Conservation (phyloP, 805 yeast species). For the Allodekkera sacchari region DNA sequence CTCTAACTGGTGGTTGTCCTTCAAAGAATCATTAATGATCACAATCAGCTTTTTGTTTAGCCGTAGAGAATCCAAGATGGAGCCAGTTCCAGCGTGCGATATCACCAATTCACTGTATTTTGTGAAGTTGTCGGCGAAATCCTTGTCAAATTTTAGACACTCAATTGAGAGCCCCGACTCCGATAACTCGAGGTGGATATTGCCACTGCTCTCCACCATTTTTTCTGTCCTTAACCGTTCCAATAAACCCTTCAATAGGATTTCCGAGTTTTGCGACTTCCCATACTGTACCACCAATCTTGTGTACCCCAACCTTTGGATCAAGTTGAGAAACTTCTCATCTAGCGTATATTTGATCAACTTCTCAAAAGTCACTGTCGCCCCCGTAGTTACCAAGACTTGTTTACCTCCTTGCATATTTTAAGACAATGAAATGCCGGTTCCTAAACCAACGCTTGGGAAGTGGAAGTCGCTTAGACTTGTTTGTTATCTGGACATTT, state of each 20-base stretch:
- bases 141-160: slow-evolving; percentile 40
- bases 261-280: slow-evolving; percentile 7
- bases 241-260: slow-evolving; percentile 6
- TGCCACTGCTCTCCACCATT: background rate
- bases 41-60: slow-evolving; percentile 50
- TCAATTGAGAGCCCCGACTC: slow-evolving; percentile 22
- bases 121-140: slow-evolving; percentile 34
- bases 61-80: slow-evolving; percentile 72
- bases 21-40: slow-evolving; percentile 60
- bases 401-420: slow-evolving; percentile 10
- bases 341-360: slow-evolving; percentile 41
- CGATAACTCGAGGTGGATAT: too few species aligned
- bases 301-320: slow-evolving; percentile 30
- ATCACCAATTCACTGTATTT: slow-evolving; percentile 49
- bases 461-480: too few species aligned
- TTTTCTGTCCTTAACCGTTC: slow-evolving; percentile 1
- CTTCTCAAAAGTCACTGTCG: slow-evolving; percentile 71
- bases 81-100: slow-evolving; percentile 91
- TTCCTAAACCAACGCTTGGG: too few species aligned
- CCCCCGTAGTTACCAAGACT: slow-evolving; percentile 74
- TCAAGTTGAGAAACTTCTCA: slow-evolving; percentile 23
- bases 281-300: slow-evolving; percentile 57
- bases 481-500: too few species aligned
- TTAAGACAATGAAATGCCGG: background rate
- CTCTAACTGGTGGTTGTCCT: slow-evolving; percentile 83